Percentiles rank a stretch among this genome's conserved stretches.
Conservation (phyloP, 148 eudicot genomes). For the Amaranthus palmeri region DNA sequence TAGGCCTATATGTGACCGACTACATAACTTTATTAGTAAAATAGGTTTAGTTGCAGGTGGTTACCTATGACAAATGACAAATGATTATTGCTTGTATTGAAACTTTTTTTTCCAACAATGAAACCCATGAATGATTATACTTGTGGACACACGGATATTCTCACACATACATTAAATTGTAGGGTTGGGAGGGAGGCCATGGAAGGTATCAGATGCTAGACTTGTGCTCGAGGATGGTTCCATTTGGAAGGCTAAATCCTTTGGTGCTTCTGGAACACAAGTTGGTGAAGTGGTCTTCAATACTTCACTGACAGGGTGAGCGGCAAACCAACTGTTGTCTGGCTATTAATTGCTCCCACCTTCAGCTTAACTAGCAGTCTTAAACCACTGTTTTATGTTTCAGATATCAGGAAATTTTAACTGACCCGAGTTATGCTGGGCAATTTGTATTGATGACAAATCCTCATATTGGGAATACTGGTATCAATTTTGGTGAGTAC, state of each 20-base stretch:
- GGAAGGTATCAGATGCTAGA: constrained; percentile 94
- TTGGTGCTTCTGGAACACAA: constrained; percentile 98
- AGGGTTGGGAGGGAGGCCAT: constrained; percentile 63
- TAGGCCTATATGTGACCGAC: no score
- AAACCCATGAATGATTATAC: no score
- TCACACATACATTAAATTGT: constrained; percentile 2
- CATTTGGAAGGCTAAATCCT: constrained; percentile 89
- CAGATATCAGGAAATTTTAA: constrained; percentile 96
- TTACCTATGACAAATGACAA: no score
- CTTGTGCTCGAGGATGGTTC: constrained; percentile 98
- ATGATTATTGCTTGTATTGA: no score
- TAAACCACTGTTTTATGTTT: neutral
- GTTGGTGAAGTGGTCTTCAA: constrained; percentile 99
- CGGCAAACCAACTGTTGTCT: neutral
- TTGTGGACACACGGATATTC: no score
- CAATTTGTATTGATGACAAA: constrained; percentile 97
- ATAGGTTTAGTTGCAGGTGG: no score
- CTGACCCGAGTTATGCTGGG: constrained; percentile 99
- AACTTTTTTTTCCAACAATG: no score
- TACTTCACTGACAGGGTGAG: constrained; percentile 88
- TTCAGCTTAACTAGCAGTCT: neutral
- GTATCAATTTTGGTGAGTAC: constrained; percentile 82
- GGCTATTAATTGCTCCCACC: neutral
- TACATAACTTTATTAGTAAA: no score
- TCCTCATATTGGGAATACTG: constrained; percentile 97